phyloP scores from a whole-genome alignment of 805 yeast species.

The Tetrapisispora fleetii region DNA sequence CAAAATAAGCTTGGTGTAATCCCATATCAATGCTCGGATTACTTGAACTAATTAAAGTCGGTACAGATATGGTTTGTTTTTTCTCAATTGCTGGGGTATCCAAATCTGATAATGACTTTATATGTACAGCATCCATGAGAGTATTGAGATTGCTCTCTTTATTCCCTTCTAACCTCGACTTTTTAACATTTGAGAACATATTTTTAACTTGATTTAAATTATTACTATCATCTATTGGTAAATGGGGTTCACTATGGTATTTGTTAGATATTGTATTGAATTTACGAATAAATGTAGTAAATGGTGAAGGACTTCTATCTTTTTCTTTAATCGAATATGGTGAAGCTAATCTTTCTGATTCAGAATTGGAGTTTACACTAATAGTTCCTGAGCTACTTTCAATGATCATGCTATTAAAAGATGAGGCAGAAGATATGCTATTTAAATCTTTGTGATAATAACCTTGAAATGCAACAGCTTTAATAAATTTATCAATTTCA shows the following conservation, averaged over 20 bases:
- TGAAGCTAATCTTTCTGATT: not conserved
- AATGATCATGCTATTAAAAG: not conserved
- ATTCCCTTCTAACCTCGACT: not conserved
- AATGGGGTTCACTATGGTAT: not conserved
- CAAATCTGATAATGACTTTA: not conserved
- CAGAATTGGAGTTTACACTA: not conserved
- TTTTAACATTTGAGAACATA: too few relatives aligned
- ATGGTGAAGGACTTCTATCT: not conserved
- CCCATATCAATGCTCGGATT: not conserved
- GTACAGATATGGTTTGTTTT: not conserved
- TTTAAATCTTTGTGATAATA: constrained; percentile 29
- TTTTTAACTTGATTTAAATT: not conserved
- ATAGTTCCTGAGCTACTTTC: too few relatives aligned
- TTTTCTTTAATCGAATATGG: not conserved
- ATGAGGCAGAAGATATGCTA: not conserved
- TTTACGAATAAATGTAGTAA: not conserved
- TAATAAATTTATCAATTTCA: constrained; percentile 52
- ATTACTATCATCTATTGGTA: not conserved
- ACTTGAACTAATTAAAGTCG: not conserved
- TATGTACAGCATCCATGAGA: not conserved
- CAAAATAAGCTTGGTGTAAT: not conserved
- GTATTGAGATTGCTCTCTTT: not conserved
- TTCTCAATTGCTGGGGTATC: not conserved
- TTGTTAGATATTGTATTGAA: not conserved
- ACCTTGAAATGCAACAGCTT: constrained; percentile 74